Evolutionary conservation across 306 rosid genomes (phyloP).

Genomic region (Oemleria cerasiformis): DNA sequence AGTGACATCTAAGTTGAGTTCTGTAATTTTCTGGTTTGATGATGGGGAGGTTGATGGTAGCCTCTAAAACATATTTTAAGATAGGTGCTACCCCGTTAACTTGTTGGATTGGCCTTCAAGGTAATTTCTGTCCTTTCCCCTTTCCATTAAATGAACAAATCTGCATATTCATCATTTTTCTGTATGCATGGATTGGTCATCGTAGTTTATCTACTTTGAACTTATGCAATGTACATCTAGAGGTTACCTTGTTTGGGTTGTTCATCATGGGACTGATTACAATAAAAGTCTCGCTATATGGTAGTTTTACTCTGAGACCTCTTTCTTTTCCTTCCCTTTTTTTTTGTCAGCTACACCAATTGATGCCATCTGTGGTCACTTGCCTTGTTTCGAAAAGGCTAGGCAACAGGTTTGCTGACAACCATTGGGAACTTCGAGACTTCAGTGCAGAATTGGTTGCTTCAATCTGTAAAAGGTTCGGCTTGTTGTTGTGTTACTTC

Average conservation of each 20-base stretch:
- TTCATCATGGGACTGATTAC: background rate
- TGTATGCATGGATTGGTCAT: background rate
- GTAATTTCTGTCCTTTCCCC: background rate
- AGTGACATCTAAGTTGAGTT: background rate
- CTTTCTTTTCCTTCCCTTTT: background rate
- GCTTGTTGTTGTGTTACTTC: constrained; percentile 1
- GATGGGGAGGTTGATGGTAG: background rate
- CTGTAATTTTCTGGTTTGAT: background rate
- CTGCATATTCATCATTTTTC: background rate
- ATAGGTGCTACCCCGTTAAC: background rate
- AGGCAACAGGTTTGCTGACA: constrained; percentile 73
- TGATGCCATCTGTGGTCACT: constrained; percentile 93
- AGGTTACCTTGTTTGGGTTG: background rate
- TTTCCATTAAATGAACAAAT: constrained; percentile 1
- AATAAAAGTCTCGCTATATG: background rate
- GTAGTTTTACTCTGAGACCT: constrained; percentile 17
- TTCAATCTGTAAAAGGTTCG: constrained; percentile 80
- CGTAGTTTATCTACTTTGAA: background rate
- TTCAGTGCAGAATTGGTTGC: constrained; percentile 76
- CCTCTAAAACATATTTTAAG: background rate
- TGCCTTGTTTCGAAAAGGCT: constrained; percentile 84
- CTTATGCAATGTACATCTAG: background rate
- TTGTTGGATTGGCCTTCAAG: background rate
- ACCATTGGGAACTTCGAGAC: constrained; percentile 90
- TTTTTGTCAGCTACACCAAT: constrained; percentile 66